phyloP scores from a whole-genome alignment of 441 rosid genomes.

The Melianthus villosus region DNA sequence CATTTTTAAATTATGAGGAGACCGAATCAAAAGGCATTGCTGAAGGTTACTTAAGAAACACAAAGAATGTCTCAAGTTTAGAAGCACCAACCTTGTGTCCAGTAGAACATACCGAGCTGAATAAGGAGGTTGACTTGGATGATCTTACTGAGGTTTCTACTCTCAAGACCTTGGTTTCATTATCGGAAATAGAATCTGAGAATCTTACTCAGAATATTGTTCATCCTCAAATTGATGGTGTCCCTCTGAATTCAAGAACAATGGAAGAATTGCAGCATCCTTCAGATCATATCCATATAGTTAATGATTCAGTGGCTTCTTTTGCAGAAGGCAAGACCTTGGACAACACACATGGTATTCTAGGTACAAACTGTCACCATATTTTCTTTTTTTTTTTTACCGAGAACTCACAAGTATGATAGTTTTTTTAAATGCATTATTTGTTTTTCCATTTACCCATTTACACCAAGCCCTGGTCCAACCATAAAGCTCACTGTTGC shows the following conservation, averaged over 20 bases:
- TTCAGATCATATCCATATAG: constrained; percentile 17
- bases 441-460: neutral
- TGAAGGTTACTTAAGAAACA: constrained; percentile 19
- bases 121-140: constrained; percentile 14
- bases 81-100: constrained; percentile 20
- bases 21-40: constrained; percentile 18
- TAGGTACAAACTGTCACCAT: constrained; percentile 24
- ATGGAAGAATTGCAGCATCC: constrained; percentile 28
- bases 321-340: constrained; percentile 23
- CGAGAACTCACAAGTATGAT: neutral
- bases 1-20: constrained; percentile 14
- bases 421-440: neutral
- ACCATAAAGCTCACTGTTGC: too few species aligned
- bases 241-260: too few species aligned
- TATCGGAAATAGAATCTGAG: constrained; percentile 49
- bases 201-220: constrained; percentile 18
- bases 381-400: neutral
- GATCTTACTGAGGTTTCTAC: constrained; percentile 25
- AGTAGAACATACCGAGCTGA: constrained; percentile 14
- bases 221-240: constrained; percentile 23
- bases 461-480: too few species aligned
- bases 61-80: constrained; percentile 17
- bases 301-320: constrained; percentile 19
- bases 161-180: too few species aligned
- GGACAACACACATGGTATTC: constrained; percentile 28